These are phyloP conservation scores for Bryoglossum gracile DNA, from an alignment of 495 filamentous ascomycete genomes.

Conservation along the genomic window DNA sequence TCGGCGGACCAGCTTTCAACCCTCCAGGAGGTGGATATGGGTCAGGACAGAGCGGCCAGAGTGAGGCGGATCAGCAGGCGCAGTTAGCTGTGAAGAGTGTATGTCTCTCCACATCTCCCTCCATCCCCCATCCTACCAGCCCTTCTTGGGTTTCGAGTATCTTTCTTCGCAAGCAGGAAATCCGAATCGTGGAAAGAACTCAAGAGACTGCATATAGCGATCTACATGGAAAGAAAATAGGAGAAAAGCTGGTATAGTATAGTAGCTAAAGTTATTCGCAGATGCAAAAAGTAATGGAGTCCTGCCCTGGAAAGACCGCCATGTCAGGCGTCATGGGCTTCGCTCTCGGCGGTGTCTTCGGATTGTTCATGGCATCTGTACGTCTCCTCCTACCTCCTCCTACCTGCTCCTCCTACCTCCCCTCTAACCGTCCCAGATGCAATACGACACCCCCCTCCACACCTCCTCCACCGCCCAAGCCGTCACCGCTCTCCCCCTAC, in stretches of 20 bases:
- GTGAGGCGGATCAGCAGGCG: slow-evolving; percentile 11
- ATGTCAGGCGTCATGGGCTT: slow-evolving; percentile 84
- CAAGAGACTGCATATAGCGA: too few species aligned
- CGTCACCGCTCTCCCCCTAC: slow-evolving; percentile 65
- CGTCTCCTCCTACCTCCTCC: slow-evolving; percentile 26
- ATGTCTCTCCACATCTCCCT: too few species aligned
- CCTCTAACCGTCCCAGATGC: slow-evolving; percentile 54
- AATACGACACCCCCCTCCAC: slow-evolving; percentile 72
- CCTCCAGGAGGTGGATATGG: too few species aligned
- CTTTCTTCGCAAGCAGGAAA: too few species aligned
- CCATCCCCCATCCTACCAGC: too few species aligned
- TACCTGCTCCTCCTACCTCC: slow-evolving; percentile 1
- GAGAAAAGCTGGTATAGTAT: too few species aligned
- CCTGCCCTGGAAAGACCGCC: slow-evolving; percentile 74
- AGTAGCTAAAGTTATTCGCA: too few species aligned
- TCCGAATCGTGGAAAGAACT: too few species aligned
- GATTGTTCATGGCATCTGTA: slow-evolving; percentile 91
- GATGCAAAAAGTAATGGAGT: slow-evolving; percentile 83
- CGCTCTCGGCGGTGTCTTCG: slow-evolving; percentile 84
- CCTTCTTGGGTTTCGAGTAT: too few species aligned
- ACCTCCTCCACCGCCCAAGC: slow-evolving; percentile 50
- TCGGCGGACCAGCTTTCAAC: too few species aligned
- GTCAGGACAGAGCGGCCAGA: too few species aligned
- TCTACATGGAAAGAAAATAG: too few species aligned
- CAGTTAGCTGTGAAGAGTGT: slow-evolving; percentile 21